Evolutionary conservation across 805 yeast species (phyloP).

Genomic region (Candida manassasensis): DNA sequence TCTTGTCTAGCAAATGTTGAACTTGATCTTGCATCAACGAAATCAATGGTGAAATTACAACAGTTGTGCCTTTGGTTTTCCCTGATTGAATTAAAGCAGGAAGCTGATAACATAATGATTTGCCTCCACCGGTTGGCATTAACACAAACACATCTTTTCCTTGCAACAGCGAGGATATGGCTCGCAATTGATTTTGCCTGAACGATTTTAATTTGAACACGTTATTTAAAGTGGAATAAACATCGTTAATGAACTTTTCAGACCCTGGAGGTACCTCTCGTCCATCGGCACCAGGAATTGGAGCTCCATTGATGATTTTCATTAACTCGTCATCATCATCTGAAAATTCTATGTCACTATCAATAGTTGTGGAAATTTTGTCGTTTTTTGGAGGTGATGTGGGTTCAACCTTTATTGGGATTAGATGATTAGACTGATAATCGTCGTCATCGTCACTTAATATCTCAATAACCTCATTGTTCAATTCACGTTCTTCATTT

Average conservation of each 20-base stretch:
- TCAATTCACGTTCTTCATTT: slow-evolving; percentile 36
- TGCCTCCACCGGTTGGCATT: slow-evolving; percentile 99
- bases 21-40: slow-evolving; percentile 98
- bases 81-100: slow-evolving; percentile 91
- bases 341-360: slow-evolving; percentile 6
- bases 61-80: slow-evolving; percentile 73
- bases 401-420: slow-evolving; percentile 30
- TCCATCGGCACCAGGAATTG: slow-evolving; percentile 11
- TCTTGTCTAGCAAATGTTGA: slow-evolving; percentile 61
- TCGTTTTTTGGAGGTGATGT: not conserved
- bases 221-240: slow-evolving; percentile 48
- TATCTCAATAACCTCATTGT: slow-evolving; percentile 31
- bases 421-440: slow-evolving; percentile 12
- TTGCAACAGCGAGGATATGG: slow-evolving; percentile 66
- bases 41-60: slow-evolving; percentile 90
- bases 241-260: slow-evolving; percentile 66
- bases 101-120: slow-evolving; percentile 89
- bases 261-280: slow-evolving; percentile 24
- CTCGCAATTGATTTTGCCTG: slow-evolving; percentile 81
- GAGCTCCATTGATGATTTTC: slow-evolving; percentile 16
- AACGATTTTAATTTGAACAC: slow-evolving; percentile 64
- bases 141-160: slow-evolving; percentile 90
- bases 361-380: not conserved
- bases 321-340: slow-evolving; percentile 29
- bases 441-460: slow-evolving; percentile 31